Evolutionary conservation across 73 alveolate genomes (phyloP).

Genomic region (Symbiodinium pilosum): DNA sequence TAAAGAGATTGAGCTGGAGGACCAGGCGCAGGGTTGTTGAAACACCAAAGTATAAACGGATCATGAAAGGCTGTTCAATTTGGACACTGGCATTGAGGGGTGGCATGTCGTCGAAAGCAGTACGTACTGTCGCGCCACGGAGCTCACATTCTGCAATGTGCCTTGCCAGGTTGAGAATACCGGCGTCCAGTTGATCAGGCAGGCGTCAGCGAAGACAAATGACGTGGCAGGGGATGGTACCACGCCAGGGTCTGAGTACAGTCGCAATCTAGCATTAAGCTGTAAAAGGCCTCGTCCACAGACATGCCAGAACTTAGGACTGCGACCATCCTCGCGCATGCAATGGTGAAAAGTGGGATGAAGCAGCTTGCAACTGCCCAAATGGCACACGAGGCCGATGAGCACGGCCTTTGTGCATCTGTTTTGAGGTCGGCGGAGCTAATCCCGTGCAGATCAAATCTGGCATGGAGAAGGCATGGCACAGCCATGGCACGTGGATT

Average conservation of each 20-base stretch:
- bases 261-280: neutral
- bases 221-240: constrained; percentile 99
- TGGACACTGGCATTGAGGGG: too few species aligned
- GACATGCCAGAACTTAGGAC: constrained; percentile 96
- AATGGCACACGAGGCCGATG: neutral
- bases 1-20: constrained; percentile 98
- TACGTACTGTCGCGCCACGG: too few species aligned
- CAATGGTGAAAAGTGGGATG: constrained; percentile 92
- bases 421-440: constrained; percentile 69
- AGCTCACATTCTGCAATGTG: constrained; percentile 97
- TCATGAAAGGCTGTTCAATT: too few species aligned
- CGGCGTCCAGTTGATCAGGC: constrained; percentile 98
- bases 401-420: neutral
- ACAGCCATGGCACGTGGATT: neutral
- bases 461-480: constrained; percentile 86
- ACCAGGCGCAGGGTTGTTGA: too few species aligned
- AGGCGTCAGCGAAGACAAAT: constrained; percentile 98
- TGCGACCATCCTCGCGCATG: constrained; percentile 79
- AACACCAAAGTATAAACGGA: too few species aligned
- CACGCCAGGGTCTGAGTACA: constrained; percentile 97
- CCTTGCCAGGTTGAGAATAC: constrained; percentile 98
- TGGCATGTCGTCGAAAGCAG: too few species aligned
- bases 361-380: constrained; percentile 44
- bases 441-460: constrained; percentile 81
- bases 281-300: too few species aligned